Percentiles rank a stretch among this genome's conserved stretches.
Conservation (phyloP, 2,329 filamentous ascomycete genomes). For the Mollisia scopiformis region DNA sequence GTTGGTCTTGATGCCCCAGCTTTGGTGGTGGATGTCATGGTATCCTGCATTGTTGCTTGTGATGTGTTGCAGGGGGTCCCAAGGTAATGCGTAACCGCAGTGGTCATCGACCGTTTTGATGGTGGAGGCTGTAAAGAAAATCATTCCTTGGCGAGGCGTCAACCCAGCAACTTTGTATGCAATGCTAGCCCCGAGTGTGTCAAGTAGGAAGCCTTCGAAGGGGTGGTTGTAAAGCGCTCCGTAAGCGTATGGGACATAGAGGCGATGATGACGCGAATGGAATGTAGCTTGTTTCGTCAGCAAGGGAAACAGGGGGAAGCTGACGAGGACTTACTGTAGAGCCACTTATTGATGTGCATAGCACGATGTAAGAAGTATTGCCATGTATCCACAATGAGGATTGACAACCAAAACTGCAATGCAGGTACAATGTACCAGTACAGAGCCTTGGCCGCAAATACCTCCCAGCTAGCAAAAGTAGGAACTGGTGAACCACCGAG, state of each 20-base stretch:
- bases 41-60: constrained; percentile 96
- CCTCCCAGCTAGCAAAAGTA: constrained; percentile 83
- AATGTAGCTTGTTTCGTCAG: constrained; percentile 66
- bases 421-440: constrained; percentile 80
- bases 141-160: constrained; percentile 84
- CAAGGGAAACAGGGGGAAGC: background rate
- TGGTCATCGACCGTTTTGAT: constrained; percentile 98
- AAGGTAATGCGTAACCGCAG: constrained; percentile 94
- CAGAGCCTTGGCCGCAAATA: constrained; percentile 71
- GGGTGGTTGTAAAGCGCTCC: constrained; percentile 97
- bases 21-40: constrained; percentile 98
- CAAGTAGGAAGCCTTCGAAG: constrained; percentile 89
- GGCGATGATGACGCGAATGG: constrained; percentile 92
- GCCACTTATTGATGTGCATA: constrained; percentile 97
- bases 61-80: constrained; percentile 89
- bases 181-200: constrained; percentile 84
- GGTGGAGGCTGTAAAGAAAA: constrained; percentile 86
- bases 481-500: constrained; percentile 58
- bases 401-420: constrained; percentile 75
- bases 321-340: constrained; percentile 73
- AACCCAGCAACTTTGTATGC: constrained; percentile 82
- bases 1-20: constrained; percentile 98
- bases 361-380: constrained; percentile 96
- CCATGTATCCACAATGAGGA: constrained; percentile 89
- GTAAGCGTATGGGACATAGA: constrained; percentile 97